These are phyloP conservation scores for Trametes pubescens DNA, from an alignment of 1,284 basidiomycete genomes.

Conservation along the genomic window DNA sequence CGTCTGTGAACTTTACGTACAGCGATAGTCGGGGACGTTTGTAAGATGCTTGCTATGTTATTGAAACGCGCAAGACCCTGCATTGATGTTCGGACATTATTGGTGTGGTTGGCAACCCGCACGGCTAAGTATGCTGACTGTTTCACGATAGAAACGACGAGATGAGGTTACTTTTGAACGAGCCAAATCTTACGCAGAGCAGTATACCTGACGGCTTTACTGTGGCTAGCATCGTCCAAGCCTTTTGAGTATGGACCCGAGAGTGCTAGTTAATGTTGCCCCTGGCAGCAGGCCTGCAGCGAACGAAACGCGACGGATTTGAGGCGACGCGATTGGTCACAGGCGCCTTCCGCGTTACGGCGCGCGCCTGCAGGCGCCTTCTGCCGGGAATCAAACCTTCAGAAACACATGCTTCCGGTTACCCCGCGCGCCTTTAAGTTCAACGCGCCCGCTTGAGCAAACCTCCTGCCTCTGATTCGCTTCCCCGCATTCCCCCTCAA, in stretches of 20 bases:
- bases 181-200: too few relatives aligned
- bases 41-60: neutral
- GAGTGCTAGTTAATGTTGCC: neutral
- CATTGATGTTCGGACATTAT: too few relatives aligned
- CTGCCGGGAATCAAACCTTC: constrained; percentile 27
- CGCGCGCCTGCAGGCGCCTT: neutral
- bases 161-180: too few relatives aligned
- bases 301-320: neutral
- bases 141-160: too few relatives aligned
- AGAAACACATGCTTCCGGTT: constrained; percentile 27
- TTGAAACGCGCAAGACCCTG: too few relatives aligned
- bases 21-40: too few relatives aligned
- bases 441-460: constrained; percentile 7
- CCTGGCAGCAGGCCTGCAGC: neutral
- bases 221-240: too few relatives aligned
- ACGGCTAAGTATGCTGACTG: too few relatives aligned
- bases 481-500: constrained; percentile 19
- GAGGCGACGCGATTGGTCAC: constrained; percentile 27
- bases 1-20: neutral
- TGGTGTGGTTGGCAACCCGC: too few relatives aligned
- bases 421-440: constrained; percentile 20
- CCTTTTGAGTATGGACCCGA: neutral
- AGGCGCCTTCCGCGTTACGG: constrained; percentile 15
- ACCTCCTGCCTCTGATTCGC: constrained; percentile 21
- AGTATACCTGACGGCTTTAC: too few relatives aligned